Evolutionary conservation across 2,329 filamentous ascomycete genomes (phyloP), one percentile per base, ranked within the genome.

Genomic region (Nectriaceae sp.): DNA sequence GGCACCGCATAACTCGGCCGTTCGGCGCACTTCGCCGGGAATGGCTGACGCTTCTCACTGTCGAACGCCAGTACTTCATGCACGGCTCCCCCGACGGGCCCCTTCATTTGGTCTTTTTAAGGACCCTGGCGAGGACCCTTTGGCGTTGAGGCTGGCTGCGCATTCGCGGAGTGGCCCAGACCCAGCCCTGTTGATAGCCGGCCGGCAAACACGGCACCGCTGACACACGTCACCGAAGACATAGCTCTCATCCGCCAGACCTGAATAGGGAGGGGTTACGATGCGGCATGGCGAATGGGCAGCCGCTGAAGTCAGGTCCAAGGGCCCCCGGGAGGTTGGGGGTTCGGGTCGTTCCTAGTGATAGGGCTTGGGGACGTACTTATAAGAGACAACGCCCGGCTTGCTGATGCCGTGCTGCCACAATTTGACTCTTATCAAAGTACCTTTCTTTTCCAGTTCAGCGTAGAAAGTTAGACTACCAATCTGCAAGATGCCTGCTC

Each of bases 401-500:
- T 43, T 36, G 24, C 33, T 39, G 41, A 36, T 42, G 50, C 47
- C 48, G 47, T 50, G 5, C 46, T 48, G 13, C 43, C 47, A 42
- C 33, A 50, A 49, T 13, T 29, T 46, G 44, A 52, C 44, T 41
- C n/a, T 41, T 22, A 20, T 40, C 37, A 26, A 48, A 26, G 44
- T 36, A 40, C 16, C 42, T 19, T 21, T 33, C 38, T 33, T 5
- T n/a, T 19, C 11, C 33, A 5, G 16, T 6, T 19, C 8, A 5
- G 8, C 8, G 16, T n/a, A 36, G 16, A 15, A 5, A 6, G 13
- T 36, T 8, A 5, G 6, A 36, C 13, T n/a, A 20, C 11, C 33
- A 37, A 37, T 21, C 21, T 42, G 52, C 63, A 71, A 62, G n/a
- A 74, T 75, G 72, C 68, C 72, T 61, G 59, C 65, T 49, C 54